Evolutionary conservation across 2,329 filamentous ascomycete genomes (phyloP).

Genomic region (Hirsutella thompsonii): DNA sequence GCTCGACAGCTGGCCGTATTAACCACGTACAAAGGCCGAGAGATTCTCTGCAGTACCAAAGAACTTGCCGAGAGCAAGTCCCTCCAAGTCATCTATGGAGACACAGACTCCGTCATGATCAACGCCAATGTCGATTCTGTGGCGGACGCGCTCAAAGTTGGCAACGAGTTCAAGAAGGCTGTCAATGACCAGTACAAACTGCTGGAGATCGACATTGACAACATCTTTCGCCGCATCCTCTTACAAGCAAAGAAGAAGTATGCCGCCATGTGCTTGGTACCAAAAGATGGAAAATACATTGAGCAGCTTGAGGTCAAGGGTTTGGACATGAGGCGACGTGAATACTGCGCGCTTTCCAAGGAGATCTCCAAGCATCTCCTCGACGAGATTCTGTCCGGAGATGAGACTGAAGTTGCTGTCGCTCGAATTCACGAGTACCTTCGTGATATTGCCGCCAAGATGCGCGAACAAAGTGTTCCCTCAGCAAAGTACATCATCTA

Average conservation of each 20-base stretch:
- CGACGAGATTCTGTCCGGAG: slow-evolving; percentile 89
- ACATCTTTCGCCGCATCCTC: slow-evolving; percentile 84
- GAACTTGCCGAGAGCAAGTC: slow-evolving; percentile 85
- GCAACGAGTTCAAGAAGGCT: slow-evolving; percentile 84
- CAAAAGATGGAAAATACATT: slow-evolving; percentile 76
- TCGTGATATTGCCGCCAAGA: slow-evolving; percentile 68
- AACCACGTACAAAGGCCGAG: slow-evolving; percentile 92
- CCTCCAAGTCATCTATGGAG: slow-evolving; percentile 93
- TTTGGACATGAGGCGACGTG: slow-evolving; percentile 92
- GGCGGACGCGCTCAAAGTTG: slow-evolving; percentile 78
- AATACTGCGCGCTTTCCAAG: slow-evolving; percentile 92
- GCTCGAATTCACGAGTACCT: slow-evolving; percentile 90
- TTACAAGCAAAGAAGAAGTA: slow-evolving; percentile 99
- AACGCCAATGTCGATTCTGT: slow-evolving; percentile 96
- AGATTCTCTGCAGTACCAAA: slow-evolving; percentile 93
- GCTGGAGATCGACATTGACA: slow-evolving; percentile 96
- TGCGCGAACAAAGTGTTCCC: slow-evolving; percentile 68
- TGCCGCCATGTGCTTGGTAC: slow-evolving; percentile 86
- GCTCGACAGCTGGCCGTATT: slow-evolving; percentile 88
- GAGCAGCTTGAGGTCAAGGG: slow-evolving; percentile 98
- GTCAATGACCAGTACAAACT: slow-evolving; percentile 91
- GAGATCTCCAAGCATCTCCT: slow-evolving; percentile 83
- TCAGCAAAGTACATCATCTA: slow-evolving; percentile 91
- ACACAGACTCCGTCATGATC: slow-evolving; percentile 99
- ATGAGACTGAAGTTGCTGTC: slow-evolving; percentile 79